A percentile compares a stretch with the other conserved stretches of the same genome.
Conservation (phyloP, 768 basidiomycete species). For the Mycena vulgaris region DNA sequence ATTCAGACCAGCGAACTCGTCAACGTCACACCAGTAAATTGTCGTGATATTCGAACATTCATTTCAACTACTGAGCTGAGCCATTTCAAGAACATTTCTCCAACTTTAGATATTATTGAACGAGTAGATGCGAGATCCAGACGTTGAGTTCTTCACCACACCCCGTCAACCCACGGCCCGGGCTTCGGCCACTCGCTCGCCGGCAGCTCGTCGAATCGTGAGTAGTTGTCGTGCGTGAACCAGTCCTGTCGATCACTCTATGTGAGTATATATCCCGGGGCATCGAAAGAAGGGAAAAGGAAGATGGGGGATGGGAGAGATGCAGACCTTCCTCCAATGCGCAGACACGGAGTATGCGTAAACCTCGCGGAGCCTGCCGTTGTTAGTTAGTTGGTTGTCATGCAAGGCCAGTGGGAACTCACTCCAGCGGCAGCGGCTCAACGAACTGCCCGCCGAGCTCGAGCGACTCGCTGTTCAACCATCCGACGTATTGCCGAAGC, state of each 20-base stretch:
- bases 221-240: conserved; percentile 17
- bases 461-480: conserved; percentile 21
- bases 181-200: conserved; percentile 24
- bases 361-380: background rate
- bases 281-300: background rate
- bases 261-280: background rate
- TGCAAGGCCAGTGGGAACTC: background rate
- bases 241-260: background rate
- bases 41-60: too few species aligned
- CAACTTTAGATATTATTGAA: too few species aligned
- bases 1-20: too few species aligned
- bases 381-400: background rate
- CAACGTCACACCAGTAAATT: too few species aligned
- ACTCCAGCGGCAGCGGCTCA: conserved; percentile 14
- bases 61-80: too few species aligned
- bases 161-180: background rate
- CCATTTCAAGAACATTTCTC: too few species aligned
- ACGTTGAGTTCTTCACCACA: too few species aligned
- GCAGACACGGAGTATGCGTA: background rate
- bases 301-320: too few species aligned
- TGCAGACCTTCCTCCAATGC: conserved; percentile 20
- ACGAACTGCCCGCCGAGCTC: conserved; percentile 24
- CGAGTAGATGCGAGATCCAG: too few species aligned
- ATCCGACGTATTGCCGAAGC: conserved; percentile 10
- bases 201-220: conserved; percentile 24